Evolutionary conservation across 371 early-diverging fungal species (phyloP).

Genomic region (Mucor ambiguus): DNA sequence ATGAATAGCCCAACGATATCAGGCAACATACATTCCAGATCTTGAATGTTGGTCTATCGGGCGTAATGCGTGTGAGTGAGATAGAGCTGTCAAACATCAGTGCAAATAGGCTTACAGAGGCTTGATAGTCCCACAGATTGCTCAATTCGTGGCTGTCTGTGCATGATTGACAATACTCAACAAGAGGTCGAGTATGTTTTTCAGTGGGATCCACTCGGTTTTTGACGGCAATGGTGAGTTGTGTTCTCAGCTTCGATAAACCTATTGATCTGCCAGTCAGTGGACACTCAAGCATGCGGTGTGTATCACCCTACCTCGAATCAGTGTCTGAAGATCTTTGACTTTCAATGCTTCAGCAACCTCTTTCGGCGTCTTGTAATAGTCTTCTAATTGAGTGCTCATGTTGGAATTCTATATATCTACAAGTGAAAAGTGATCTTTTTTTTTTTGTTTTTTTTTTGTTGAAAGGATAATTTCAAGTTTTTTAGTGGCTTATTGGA

Average conservation of each 20-base stretch:
- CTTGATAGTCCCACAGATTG: conserved; percentile 51
- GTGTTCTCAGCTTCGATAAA: conserved; percentile 32
- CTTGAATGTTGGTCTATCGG: conserved; percentile 43
- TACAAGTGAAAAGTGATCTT: neutral
- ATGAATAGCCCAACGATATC: conserved; percentile 49
- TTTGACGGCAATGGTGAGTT: conserved; percentile 35
- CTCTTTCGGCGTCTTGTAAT: conserved; percentile 32
- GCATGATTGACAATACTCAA: conserved; percentile 50
- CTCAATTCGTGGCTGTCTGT: conserved; percentile 36
- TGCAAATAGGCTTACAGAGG: conserved; percentile 24
- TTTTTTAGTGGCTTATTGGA: conserved; percentile 3
- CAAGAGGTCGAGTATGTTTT: conserved; percentile 43
- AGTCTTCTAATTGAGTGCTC: conserved; percentile 25
- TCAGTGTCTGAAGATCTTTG: conserved; percentile 27
- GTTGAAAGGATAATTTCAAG: neutral
- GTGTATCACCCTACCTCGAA: conserved; percentile 17
- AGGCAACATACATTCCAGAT: conserved; percentile 46
- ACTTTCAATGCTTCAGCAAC: conserved; percentile 30
- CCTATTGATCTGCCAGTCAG: conserved; percentile 10
- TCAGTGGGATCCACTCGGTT: conserved; percentile 47
- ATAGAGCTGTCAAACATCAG: neutral
- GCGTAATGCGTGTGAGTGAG: neutral
- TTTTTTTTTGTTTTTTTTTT: neutral
- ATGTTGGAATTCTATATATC: neutral
- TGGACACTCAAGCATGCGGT: neutral